A percentile compares a stretch with the other conserved stretches of the same genome.
Conservation (phyloP, 2,329 filamentous ascomycete species). For the Colletotrichum sidae region DNA sequence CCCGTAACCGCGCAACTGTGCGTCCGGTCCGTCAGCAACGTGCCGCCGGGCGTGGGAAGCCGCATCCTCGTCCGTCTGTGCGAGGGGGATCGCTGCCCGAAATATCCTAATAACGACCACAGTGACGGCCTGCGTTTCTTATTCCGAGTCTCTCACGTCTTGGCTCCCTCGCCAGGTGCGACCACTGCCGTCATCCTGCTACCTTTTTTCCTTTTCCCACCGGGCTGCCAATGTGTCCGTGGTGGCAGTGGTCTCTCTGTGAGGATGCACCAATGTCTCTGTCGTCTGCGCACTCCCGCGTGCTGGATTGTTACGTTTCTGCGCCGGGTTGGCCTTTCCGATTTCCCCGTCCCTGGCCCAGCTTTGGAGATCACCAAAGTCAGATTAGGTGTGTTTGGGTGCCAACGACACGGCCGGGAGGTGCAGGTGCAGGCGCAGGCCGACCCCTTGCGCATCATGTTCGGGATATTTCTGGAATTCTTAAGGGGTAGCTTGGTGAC, state of each 20-base stretch:
- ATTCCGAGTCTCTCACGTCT: conserved; percentile 6
- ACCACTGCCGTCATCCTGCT: conserved; percentile 14
- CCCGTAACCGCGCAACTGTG: neutral
- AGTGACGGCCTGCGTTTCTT: conserved; percentile 25
- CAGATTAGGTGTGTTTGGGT: conserved; percentile 28
- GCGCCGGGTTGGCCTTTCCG: conserved; percentile 21
- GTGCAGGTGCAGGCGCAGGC: neutral
- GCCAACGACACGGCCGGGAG: no score
- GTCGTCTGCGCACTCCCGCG: conserved; percentile 11
- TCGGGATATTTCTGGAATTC: conserved; percentile 15
- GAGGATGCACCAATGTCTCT: neutral
- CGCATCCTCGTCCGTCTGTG: neutral
- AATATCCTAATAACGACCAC: conserved; percentile 13
- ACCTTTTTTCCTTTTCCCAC: neutral
- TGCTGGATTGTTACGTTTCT: neutral
- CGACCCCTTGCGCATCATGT: conserved; percentile 7
- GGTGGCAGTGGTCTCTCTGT: no score
- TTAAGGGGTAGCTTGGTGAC: neutral
- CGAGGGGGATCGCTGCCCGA: conserved; percentile 26
- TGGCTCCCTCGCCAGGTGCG: neutral
- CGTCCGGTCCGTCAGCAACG: neutral
- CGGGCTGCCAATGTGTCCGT: no score
- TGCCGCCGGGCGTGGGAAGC: neutral
- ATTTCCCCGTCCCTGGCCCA: conserved; percentile 21
- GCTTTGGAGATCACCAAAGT: conserved; percentile 19